Percentiles rank a stretch among this genome's conserved stretches.
phyloP scores from a whole-genome alignment of 2,329 filamentous ascomycete species.

The Corinectria fuckeliana region DNA sequence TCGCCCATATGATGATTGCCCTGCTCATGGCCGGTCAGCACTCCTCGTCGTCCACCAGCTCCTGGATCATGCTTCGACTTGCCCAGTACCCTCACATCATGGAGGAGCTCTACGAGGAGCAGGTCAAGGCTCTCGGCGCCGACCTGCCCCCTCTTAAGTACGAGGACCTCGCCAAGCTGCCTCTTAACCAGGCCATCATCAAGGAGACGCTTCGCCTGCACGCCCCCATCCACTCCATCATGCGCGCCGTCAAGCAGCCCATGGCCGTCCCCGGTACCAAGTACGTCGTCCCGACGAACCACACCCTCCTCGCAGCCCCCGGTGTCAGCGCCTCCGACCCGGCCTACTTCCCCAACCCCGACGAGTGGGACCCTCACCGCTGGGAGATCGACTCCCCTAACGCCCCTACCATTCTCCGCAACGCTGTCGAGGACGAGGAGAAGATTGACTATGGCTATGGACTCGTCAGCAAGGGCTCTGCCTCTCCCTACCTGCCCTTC shows the following conservation, averaged over 20 bases:
- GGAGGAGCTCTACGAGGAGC: slow-evolving; percentile 85
- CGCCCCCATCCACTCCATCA: slow-evolving; percentile 92
- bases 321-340: slow-evolving; percentile 78
- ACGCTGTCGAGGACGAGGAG: slow-evolving; percentile 69
- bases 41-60: slow-evolving; percentile 81
- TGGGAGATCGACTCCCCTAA: slow-evolving; percentile 75
- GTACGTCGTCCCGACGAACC: slow-evolving; percentile 80
- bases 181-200: slow-evolving; percentile 83
- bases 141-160: slow-evolving; percentile 78
- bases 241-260: slow-evolving; percentile 89
- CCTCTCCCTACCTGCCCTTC: slow-evolving; percentile 91
- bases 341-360: slow-evolving; percentile 81
- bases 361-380: slow-evolving; percentile 87
- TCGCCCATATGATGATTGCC: slow-evolving; percentile 94
- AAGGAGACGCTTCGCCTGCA: slow-evolving; percentile 93
- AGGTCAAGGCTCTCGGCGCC: slow-evolving; percentile 73
- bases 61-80: slow-evolving; percentile 85
- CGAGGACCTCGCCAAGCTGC: slow-evolving; percentile 78
- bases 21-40: slow-evolving; percentile 92
- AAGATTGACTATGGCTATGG: slow-evolving; percentile 95
- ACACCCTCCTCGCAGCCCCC: slow-evolving; percentile 84
- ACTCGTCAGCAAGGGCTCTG: slow-evolving; percentile 87
- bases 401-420: slow-evolving; percentile 54
- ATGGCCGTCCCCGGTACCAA: slow-evolving; percentile 84
- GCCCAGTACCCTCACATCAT: slow-evolving; percentile 78